Conservation (phyloP, 2,329 filamentous ascomycete species). For the Paramyrothecium sp. region DNA sequence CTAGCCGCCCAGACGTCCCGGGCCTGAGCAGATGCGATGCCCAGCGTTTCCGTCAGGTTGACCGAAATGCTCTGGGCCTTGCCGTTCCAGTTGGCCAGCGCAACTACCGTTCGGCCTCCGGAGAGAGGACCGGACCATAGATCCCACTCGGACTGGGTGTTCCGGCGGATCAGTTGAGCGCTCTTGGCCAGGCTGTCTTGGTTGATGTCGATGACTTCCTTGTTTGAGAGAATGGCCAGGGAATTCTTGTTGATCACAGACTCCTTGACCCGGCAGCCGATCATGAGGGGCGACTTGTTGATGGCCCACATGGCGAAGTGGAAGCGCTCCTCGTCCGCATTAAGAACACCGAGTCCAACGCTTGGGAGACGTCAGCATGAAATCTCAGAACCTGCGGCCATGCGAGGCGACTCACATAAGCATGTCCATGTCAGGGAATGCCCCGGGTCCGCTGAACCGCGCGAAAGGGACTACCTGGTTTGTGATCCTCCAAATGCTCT, state of each 20-base stretch:
- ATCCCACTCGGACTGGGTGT: constrained; percentile 48
- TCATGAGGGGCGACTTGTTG: constrained; percentile 47
- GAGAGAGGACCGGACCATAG: constrained; percentile 49
- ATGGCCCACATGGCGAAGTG: constrained; percentile 54
- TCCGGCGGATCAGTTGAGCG: constrained; percentile 46
- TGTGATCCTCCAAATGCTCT: constrained; percentile 47
- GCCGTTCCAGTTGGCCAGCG: constrained; percentile 49
- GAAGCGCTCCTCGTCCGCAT: constrained; percentile 45
- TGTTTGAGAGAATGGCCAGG: constrained; percentile 44
- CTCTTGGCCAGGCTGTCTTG: constrained; percentile 53
- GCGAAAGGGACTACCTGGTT: constrained; percentile 50
- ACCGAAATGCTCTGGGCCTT: constrained; percentile 39
- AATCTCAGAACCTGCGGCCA: rapidly evolving
- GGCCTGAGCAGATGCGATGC: constrained; percentile 34
- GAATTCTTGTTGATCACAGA: constrained; percentile 35
- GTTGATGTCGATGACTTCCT: constrained; percentile 56
- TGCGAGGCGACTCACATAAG: constrained; percentile 31
- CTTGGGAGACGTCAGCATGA: constrained; percentile 16
- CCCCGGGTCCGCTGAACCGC: constrained; percentile 39
- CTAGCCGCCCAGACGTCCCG: constrained; percentile 38
- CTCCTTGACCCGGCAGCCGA: constrained; percentile 42
- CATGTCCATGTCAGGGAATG: constrained; percentile 54
- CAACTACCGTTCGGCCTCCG: constrained; percentile 38
- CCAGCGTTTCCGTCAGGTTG: constrained; percentile 33
- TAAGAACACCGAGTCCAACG: constrained; percentile 45